These are phyloP conservation scores for Notholithocarpus densiflorus DNA, from an alignment of 306 rosid species.

Conservation along the genomic window DNA sequence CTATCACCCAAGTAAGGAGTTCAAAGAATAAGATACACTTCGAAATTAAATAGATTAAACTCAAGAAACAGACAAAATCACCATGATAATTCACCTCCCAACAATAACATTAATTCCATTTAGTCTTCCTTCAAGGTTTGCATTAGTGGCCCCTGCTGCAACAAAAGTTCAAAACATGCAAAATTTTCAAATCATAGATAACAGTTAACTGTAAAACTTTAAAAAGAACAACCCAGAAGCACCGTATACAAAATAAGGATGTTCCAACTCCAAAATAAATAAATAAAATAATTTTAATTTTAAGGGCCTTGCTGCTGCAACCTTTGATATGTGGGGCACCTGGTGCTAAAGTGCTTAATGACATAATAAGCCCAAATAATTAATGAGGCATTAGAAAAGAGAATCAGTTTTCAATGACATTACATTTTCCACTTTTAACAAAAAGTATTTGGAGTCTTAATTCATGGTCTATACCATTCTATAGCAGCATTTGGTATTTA, in stretches of 20 bases:
- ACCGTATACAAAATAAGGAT: background rate
- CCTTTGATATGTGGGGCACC: background rate
- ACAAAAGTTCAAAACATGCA: slow-evolving; percentile 23
- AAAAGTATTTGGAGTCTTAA: background rate
- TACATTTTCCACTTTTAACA: background rate
- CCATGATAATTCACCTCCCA: slow-evolving; percentile 63
- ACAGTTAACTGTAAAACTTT: background rate
- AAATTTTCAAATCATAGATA: slow-evolving; percentile 1
- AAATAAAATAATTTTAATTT: background rate
- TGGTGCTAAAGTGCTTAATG: background rate
- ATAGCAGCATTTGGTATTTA: background rate
- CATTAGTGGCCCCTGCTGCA: slow-evolving; percentile 41
- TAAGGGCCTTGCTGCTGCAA: background rate
- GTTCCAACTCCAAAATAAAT: background rate
- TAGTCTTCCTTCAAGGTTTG: slow-evolving; percentile 63
- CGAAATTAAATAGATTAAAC: slow-evolving; percentile 17
- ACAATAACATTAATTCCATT: slow-evolving; percentile 74
- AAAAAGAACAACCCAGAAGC: background rate
- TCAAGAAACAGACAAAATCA: slow-evolving; percentile 2
- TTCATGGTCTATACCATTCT: background rate
- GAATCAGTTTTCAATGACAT: background rate
- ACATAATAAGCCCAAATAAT: background rate
- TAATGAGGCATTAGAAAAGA: background rate
- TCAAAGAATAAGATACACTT: slow-evolving; percentile 29
- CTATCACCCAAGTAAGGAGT: slow-evolving; percentile 48